phyloP scores from a whole-genome alignment of 495 filamentous ascomycete genomes.

The Lophiotrema nucula region DNA sequence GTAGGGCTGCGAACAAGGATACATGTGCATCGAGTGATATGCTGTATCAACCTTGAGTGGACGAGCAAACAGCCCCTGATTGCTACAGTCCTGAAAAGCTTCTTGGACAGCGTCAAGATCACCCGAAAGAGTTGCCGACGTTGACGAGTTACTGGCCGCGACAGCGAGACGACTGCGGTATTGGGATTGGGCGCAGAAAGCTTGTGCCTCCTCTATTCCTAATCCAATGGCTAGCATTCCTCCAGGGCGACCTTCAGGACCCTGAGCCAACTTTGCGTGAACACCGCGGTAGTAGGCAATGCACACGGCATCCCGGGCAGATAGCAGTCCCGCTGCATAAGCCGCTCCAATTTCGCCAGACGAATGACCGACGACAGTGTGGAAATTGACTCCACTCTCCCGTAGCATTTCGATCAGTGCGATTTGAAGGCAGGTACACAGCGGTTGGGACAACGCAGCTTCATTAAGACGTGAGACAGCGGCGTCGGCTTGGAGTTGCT shows the following conservation, averaged over 20 bases:
- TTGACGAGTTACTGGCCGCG: constrained; percentile 4
- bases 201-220: background rate
- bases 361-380: background rate
- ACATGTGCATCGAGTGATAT: constrained; percentile 20
- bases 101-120: background rate
- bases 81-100: background rate
- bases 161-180: background rate
- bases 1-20: background rate
- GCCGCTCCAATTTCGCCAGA: background rate
- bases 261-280: background rate
- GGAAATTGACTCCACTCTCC: background rate
- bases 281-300: background rate
- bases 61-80: background rate
- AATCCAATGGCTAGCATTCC: background rate
- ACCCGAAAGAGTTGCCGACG: constrained; percentile 15
- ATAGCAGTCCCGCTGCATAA: background rate
- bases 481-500: background rate
- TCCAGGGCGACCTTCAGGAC: background rate
- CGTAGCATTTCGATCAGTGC: background rate
- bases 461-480: background rate
- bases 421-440: background rate
- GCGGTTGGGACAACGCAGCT: background rate
- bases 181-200: background rate
- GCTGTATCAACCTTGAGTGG: constrained; percentile 8
- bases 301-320: background rate